Base-by-base conservation (phyloP, 768 basidiomycete genomes). In the Hygrocybe coccinea region DNA sequence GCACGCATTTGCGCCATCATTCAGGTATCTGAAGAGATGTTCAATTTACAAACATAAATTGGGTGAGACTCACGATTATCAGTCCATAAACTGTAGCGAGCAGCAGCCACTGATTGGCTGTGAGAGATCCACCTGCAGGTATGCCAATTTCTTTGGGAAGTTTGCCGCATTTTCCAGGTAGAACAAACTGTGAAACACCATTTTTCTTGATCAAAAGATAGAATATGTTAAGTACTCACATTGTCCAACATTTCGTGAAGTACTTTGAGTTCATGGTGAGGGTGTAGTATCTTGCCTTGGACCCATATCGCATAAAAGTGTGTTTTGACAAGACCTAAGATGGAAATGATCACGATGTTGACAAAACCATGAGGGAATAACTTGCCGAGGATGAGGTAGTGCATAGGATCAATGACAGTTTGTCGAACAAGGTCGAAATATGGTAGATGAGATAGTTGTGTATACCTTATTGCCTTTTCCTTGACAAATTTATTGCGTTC, bases 391-490 rank as follows among this genome's bases (percentile, higher is more conserved):
- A 70, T 64, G 2, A 71, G 38, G 34, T 67, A 70, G 48, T 71
- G 67, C 70, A 71, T 71, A 0, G 66, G 71, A 51, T 70, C 69
- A 12, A 71, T 62, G 5, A 71, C 60, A 9, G 64, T 60, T 59
- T 67, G 64, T 2, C 54, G 48, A n/a, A 57, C 51, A 0, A 65
- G 38, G 54, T 72, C 52, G 34, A 71, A 71, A 51, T 72, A 71
- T 1, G 67, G 64, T 0, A 72, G 58, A 1, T 58, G 53, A 22
- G 59, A 57, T 1, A 72, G 56, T 52, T 71, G 62, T 3, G 58
- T 24, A 2, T 46, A 54, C 0, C 29, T 17, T 1, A 34, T 1
- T 8, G 39, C 39, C 25, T 15, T 1, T 11, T 43, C n/a, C 6
- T 54, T 34, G 6, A 54, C 33, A 1, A 35, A 43, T 7, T 25